Evolutionary conservation across 768 basidiomycete genomes (phyloP), one percentile per base, ranked within the genome.

Genomic region (Candolleomyces eurysporus): DNA sequence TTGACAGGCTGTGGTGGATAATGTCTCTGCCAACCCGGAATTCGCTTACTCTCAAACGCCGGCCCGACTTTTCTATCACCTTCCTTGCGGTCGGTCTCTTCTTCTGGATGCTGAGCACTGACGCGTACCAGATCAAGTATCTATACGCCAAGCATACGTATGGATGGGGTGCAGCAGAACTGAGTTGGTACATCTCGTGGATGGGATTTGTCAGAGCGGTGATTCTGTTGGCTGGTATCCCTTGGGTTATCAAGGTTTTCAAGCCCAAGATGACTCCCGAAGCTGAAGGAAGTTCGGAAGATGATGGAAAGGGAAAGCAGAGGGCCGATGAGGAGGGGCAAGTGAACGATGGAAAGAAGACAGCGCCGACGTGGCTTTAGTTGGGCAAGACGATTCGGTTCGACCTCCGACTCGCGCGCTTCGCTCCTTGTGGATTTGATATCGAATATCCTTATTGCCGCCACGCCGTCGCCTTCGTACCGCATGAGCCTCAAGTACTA

Each of bases 81-180:
- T 76, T 86, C 58, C 75, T 95, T 3, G 91, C 84, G 4, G 61
- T 80, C 1, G 82, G 85, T 3, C 70, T 90, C 60, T 89, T 91
- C 69, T 76, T 74, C 17, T 81, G 85, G 69, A 77, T 86, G 66
- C 80, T 94, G 58, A 81, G 91, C n/a, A 78, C 82, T 83, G 92
- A 91, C n/a, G 65, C 93, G 4, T 87, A 84, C 72, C 89, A 90
- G 69, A 76, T 92, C 71, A 94, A 92, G 68, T 92, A 92, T 71
- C 76, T 92, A 30, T 94, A 93, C 68, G 91, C 89, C 2, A 83
- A 79, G 56, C 89, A 91, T 67, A 73, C 84, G 9, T 92, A 89
- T 64, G 77, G 76, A 53, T 93, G 91, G 91, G 81, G 78, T 48
- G 84, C 87, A 17, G 87, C 87, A 65, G 82, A 88, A 70, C 72